These are phyloP conservation scores for Platanus orientalis DNA, from an alignment of 164 flowering plant species.

Conservation along the genomic window DNA sequence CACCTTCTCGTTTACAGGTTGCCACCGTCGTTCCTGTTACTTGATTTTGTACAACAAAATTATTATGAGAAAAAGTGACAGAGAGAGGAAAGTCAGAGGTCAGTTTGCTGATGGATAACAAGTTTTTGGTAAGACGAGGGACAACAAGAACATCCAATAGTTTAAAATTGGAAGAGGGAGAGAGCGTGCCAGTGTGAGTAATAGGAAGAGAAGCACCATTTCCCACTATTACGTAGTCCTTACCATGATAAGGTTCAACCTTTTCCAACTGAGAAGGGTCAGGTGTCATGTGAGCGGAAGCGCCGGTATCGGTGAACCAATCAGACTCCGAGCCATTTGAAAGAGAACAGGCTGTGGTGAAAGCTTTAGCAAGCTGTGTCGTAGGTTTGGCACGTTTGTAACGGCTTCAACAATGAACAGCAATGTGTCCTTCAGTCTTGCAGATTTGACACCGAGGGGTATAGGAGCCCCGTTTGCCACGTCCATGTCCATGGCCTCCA, in stretches of 20 bases:
- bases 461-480: not conserved
- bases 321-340: not conserved
- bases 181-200: not conserved
- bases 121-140: no score
- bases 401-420: not conserved
- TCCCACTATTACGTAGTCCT: not conserved
- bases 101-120: no score
- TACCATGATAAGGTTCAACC: not conserved
- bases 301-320: conserved; percentile 7
- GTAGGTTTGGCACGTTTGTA: not conserved
- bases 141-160: conserved; percentile 4
- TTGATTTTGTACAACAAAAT: no score
- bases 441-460: no score
- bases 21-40: no score
- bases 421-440: conserved; percentile 9
- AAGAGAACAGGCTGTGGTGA: not conserved
- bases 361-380: conserved; percentile 1
- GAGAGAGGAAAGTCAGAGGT: no score
- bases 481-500: not conserved
- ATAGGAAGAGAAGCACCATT: conserved; percentile 6
- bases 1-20: no score
- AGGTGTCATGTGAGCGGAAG: conserved; percentile 9
- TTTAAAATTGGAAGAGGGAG: not conserved
- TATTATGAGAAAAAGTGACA: no score
- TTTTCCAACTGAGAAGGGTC: not conserved